These are phyloP conservation scores for Magnaporthiopsis incrustans DNA, from an alignment of 2,329 filamentous ascomycete genomes.

Conservation along the genomic window DNA sequence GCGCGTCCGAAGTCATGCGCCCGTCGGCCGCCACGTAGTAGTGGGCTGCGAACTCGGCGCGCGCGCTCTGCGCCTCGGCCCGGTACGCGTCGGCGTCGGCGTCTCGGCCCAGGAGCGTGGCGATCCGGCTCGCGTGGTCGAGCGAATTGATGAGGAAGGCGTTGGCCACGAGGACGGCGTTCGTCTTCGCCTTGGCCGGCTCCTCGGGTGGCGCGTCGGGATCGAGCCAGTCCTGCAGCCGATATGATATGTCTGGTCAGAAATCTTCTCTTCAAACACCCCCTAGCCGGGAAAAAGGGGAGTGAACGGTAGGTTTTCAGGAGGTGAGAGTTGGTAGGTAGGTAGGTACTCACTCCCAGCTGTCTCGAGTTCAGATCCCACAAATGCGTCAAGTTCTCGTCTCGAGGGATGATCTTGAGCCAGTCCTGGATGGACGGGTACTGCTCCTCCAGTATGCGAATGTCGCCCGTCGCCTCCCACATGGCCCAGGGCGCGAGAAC, in stretches of 20 bases:
- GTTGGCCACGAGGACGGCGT: constrained; percentile 27
- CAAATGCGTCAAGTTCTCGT: constrained; percentile 8
- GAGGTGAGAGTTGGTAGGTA: too few species aligned
- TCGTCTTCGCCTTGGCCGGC: constrained; percentile 24
- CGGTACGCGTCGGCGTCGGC: constrained; percentile 16
- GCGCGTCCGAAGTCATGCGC: constrained; percentile 11
- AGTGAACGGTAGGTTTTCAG: background rate
- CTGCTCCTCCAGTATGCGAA: constrained; percentile 20
- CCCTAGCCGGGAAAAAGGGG: too few species aligned
- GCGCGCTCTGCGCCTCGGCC: constrained; percentile 14
- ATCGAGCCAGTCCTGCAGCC: constrained; percentile 31
- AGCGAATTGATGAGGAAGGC: constrained; percentile 29
- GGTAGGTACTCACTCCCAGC: constrained; percentile 16
- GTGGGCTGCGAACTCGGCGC: constrained; percentile 15
- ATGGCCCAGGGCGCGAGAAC: constrained; percentile 23
- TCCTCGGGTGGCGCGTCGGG: constrained; percentile 26
- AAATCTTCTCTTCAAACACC: background rate
- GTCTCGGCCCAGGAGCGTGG: constrained; percentile 15
- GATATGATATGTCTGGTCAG: background rate
- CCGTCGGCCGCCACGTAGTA: constrained; percentile 17
- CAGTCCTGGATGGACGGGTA: constrained; percentile 21
- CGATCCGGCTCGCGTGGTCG: constrained; percentile 18
- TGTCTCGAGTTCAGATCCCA: constrained; percentile 19
- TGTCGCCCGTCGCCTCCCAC: constrained; percentile 20
- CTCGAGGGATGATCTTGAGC: constrained; percentile 20